phyloP scores from a whole-genome alignment of 2,329 filamentous ascomycete genomes.

The Aspergillus japonicus region DNA sequence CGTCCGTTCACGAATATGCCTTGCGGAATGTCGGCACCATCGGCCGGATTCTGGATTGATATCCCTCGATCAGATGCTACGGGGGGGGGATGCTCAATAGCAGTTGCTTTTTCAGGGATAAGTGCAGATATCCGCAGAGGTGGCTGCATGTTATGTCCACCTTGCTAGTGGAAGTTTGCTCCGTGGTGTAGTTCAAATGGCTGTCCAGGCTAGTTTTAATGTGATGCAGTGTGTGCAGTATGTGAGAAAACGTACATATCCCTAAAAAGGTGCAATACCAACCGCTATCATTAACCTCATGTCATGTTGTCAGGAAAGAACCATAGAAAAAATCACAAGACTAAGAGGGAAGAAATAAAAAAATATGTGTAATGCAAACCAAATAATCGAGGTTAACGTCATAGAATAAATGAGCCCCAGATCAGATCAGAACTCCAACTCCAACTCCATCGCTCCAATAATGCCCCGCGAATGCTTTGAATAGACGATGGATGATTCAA shows the following conservation, averaged over 20 bases:
- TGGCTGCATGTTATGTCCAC: no score
- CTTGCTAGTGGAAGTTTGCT: no score
- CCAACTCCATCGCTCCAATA: constrained; percentile 10
- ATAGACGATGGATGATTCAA: background rate
- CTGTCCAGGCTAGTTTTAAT: background rate
- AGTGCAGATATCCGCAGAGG: no score
- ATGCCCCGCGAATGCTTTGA: constrained; percentile 5
- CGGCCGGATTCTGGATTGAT: background rate
- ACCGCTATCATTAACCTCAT: background rate
- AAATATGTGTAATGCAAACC: background rate
- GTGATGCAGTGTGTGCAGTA: background rate
- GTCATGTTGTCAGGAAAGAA: background rate
- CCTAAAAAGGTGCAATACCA: background rate
- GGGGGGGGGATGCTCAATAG: no score
- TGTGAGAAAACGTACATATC: background rate
- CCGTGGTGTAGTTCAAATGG: background rate
- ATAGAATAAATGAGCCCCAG: background rate
- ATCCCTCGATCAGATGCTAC: no score
- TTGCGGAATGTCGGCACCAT: background rate
- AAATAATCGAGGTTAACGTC: background rate
- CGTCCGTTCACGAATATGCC: background rate
- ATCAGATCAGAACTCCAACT: background rate
- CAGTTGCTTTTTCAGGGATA: no score
- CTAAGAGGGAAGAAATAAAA: no score
- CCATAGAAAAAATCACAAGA: no score